phyloP scores from a whole-genome alignment of 768 basidiomycete species.

The Boletus pseudopeckii region DNA sequence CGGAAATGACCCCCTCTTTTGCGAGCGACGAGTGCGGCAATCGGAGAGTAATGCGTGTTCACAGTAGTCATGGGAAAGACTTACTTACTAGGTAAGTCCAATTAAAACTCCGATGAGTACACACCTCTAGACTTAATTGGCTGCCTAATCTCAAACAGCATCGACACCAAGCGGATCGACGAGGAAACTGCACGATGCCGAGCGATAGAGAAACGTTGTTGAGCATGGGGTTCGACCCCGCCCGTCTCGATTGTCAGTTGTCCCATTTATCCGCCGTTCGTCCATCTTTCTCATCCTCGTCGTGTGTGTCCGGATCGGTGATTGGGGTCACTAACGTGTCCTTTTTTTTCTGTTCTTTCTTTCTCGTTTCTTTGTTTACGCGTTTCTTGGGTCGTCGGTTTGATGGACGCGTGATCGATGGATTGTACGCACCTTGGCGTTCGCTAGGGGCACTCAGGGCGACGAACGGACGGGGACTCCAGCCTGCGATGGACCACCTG shows the following conservation, averaged over 20 bases:
- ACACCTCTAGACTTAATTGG: no score
- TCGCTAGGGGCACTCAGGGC: constrained; percentile 81
- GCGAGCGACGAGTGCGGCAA: no score
- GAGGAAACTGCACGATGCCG: constrained; percentile 30
- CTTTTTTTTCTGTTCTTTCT: no score
- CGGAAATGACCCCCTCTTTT: no score
- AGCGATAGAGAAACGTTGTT: constrained; percentile 72
- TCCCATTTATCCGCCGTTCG: neutral
- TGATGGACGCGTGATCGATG: neutral
- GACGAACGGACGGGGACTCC: constrained; percentile 78
- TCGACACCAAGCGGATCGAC: neutral
- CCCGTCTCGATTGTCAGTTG: constrained; percentile 79
- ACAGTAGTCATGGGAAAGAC: no score
- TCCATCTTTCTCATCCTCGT: neutral
- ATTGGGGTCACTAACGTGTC: neutral
- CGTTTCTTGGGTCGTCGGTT: neutral
- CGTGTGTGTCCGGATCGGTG: neutral
- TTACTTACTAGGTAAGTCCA: no score
- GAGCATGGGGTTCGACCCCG: constrained; percentile 83
- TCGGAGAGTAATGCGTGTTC: no score
- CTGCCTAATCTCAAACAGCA: no score
- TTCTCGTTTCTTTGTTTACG: no score
- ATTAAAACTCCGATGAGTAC: no score
- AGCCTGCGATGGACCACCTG: constrained; percentile 88
- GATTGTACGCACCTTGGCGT: neutral